Conservation (phyloP, 805 yeast genomes). For the Saturnispora saitoi region DNA sequence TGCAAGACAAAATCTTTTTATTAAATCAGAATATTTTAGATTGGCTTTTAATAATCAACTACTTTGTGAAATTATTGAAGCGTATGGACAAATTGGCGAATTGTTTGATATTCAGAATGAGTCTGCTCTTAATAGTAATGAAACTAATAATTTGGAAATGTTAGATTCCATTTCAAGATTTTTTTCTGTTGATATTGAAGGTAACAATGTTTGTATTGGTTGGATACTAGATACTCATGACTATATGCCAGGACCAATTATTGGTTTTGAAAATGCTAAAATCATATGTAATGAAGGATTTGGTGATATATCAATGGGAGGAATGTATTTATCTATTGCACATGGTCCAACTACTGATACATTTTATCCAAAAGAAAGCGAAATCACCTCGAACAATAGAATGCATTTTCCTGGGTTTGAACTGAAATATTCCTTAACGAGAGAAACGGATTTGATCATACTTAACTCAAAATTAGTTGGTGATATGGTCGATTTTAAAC, state of each 20-base stretch:
- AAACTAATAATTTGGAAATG: slow-evolving; percentile 7
- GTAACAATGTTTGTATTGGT: slow-evolving; percentile 64
- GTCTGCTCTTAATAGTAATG: background rate
- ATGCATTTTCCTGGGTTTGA: slow-evolving; percentile 67
- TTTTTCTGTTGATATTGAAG: slow-evolving; percentile 47
- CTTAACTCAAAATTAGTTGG: slow-evolving; percentile 50
- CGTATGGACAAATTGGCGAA: slow-evolving; percentile 11
- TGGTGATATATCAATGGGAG: slow-evolving; percentile 62
- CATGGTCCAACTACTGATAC: slow-evolving; percentile 45
- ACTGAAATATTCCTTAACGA: slow-evolving; percentile 34
- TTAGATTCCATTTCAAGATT: slow-evolving; percentile 25
- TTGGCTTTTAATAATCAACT: slow-evolving; percentile 46
- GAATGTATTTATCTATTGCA: slow-evolving; percentile 66
- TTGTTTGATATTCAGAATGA: background rate
- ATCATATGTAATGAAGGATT: slow-evolving; percentile 50
- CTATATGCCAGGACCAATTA: slow-evolving; percentile 54
- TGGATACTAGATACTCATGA: slow-evolving; percentile 53
- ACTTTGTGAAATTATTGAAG: slow-evolving; percentile 19
- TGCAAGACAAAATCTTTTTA: slow-evolving; percentile 38
- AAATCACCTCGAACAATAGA: slow-evolving; percentile 43
- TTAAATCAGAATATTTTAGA: slow-evolving; percentile 52
- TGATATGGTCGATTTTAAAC: slow-evolving; percentile 58
- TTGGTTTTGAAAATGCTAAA: slow-evolving; percentile 70
- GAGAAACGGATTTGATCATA: slow-evolving; percentile 18
- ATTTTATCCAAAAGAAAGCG: slow-evolving; percentile 37